Base-by-base conservation (phyloP, 768 basidiomycete genomes). In the Neoboletus brunneissimus region DNA sequence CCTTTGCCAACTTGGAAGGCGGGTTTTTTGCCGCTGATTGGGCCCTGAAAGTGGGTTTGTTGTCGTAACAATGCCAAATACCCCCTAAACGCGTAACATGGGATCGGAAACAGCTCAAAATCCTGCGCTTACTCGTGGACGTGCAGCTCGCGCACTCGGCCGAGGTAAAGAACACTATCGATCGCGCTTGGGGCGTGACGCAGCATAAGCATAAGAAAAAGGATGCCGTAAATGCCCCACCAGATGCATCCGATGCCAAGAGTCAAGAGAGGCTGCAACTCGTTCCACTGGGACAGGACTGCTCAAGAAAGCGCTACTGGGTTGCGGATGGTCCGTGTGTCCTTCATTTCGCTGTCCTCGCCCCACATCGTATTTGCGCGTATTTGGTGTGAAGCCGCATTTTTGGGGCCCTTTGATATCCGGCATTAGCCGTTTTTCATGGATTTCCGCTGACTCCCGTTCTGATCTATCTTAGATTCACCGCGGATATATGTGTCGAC, bases 161-260 rank as follows among this genome's bases (percentile, higher is more conserved):
- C 32, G 84, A 86, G 51, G 81, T 92, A 67, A 89, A 90, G 73
- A 76, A 73, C 49, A 76, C 76, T 50, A 87, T 93, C 70, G 90
- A 93, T 80, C 84, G 83, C 69, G 89, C 90, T 48, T 91, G 91
- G 89, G 90, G 89, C 66, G 88, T 91, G 66, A 81, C 82, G 53
- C 88, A 89, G 61, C 85, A 86, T 69, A 91, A 91, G 65, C 87
- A 91, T 72, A 90, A 91, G 80, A 93, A 90, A 75, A 84, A 82
- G 55, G 85, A 89, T 54, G 75, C 80, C 22, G 71, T 81, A 18
- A 75, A 77, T 37, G 76, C 79, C 1, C 81, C 83, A 48, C 81
- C 83, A 37, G 79, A 81, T 42, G 71, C 85, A 54, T 74, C 77
- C 47, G 86, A 88, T 70, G 80, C 85, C n/a, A 76, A 77, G 57